Evolutionary conservation across 768 basidiomycete genomes (phyloP), one percentile per base, ranked within the genome.

Genomic region (Suillus cothurnatus): DNA sequence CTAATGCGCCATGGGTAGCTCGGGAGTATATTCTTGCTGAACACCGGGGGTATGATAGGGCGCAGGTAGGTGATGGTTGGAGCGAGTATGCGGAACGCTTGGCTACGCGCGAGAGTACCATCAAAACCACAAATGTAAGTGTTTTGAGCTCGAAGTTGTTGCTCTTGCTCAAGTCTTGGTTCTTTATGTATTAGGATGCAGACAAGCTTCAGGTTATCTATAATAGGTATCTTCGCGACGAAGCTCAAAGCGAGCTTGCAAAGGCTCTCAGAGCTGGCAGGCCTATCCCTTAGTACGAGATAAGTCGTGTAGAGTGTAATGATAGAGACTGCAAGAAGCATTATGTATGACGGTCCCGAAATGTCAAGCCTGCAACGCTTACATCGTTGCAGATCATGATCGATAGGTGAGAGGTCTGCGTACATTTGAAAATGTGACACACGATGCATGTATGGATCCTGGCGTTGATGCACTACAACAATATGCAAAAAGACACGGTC

Each of bases 1-100:
- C 80, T 2, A 73, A 86, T 28, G 87, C 84, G 34, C 88, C 88
- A 28, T 90, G 87, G 84, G 76, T 81, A 36, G 70, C 77, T 23
- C 70, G 82, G 65, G 83, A 87, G 62, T 83, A 82, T 68, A 74
- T 87, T 53, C 53, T 87, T 26, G 71, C 73, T 28, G 81, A 87
- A 68, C 76, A 87, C 68, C 75, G 87, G 34, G 82, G 78, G 6
- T 88, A 81, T 70, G 77, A 78, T 26, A 67, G 82, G 11, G 77
- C 71, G 32, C 81, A 78, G 26, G 84, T 81, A 1, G 80, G 84
- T 9, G 70, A 72, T 0, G 75, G 65, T 32, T 88, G 85, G 83
- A 75, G 76, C 62, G 73, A 71, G 53, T 89, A 85, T 69, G 81
- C 78, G 2, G 77, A 78, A 36, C 53, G 66, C 19, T 65, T 88